A percentile compares a stretch with the other conserved stretches of the same genome.
These are phyloP conservation scores for Fusarium acutatum DNA, from an alignment of 2,329 filamentous ascomycete genomes.

Conservation along the genomic window DNA sequence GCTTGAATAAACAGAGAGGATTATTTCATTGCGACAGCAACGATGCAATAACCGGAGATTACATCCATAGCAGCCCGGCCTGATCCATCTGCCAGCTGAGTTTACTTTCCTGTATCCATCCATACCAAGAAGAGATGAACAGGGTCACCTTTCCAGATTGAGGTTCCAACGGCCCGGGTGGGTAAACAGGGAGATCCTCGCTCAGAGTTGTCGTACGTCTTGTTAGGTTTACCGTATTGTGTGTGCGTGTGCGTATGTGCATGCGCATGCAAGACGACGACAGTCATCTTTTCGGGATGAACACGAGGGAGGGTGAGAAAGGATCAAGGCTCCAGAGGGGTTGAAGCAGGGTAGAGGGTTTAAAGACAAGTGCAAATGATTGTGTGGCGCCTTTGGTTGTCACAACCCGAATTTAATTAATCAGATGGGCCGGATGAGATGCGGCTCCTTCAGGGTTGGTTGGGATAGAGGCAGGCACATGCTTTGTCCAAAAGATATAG, in stretches of 20 bases:
- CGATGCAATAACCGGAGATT: conserved; percentile 40
- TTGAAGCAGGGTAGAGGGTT: neutral
- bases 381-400: neutral
- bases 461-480: neutral
- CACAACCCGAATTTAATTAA: conserved; percentile 11
- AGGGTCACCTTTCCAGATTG: conserved; percentile 32
- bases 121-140: conserved; percentile 27
- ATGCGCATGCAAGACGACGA: conserved; percentile 10
- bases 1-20: conserved; percentile 21
- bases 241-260: conserved; percentile 5
- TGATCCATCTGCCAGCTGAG: conserved; percentile 27
- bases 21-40: conserved; percentile 36
- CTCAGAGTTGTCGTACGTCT: conserved; percentile 29
- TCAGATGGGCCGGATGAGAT: conserved; percentile 13
- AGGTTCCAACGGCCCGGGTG: conserved; percentile 38
- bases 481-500: neutral
- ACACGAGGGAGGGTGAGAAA: conserved; percentile 22
- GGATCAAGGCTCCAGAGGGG: conserved; percentile 5
- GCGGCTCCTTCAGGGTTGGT: conserved; percentile 23
- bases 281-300: conserved; percentile 16
- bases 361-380: neutral
- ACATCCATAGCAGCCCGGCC: conserved; percentile 23
- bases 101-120: conserved; percentile 13
- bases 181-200: conserved; percentile 32
- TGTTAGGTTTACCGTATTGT: neutral